Evolutionary conservation across 2,329 filamentous ascomycete species (phyloP).

Genomic region (Sarocladium strictum): DNA sequence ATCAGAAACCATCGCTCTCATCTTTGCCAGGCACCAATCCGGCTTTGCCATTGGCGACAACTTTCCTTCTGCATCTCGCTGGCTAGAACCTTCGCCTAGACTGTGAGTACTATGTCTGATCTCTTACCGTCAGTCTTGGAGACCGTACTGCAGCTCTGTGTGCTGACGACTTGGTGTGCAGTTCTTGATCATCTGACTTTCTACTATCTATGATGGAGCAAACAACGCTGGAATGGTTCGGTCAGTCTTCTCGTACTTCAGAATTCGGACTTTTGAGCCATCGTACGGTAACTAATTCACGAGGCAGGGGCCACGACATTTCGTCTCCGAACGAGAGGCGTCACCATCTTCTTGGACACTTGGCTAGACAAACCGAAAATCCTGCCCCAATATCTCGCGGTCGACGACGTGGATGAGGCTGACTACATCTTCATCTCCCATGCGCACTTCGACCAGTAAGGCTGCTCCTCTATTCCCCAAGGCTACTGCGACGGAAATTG

Average conservation of each 20-base stretch:
- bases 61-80: no score
- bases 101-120: no score
- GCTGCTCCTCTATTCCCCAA: neutral
- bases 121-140: no score
- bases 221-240: neutral
- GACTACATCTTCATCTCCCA: slow-evolving; percentile 22
- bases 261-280: neutral
- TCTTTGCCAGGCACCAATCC: no score
- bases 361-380: neutral
- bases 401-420: slow-evolving; percentile 16
- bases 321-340: neutral
- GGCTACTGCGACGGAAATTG: neutral
- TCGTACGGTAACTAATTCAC: no score
- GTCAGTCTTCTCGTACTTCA: neutral
- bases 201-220: neutral
- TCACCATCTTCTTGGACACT: neutral
- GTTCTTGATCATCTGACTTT: no score
- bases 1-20: no score
- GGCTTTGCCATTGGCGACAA: no score
- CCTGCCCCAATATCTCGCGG: slow-evolving; percentile 11
- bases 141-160: no score
- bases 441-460: slow-evolving; percentile 19
- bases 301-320: neutral
- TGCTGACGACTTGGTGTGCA: no score
- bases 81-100: no score